Base-by-base conservation (phyloP, 257 asterid genomes). In the Ilex asprella region DNA sequence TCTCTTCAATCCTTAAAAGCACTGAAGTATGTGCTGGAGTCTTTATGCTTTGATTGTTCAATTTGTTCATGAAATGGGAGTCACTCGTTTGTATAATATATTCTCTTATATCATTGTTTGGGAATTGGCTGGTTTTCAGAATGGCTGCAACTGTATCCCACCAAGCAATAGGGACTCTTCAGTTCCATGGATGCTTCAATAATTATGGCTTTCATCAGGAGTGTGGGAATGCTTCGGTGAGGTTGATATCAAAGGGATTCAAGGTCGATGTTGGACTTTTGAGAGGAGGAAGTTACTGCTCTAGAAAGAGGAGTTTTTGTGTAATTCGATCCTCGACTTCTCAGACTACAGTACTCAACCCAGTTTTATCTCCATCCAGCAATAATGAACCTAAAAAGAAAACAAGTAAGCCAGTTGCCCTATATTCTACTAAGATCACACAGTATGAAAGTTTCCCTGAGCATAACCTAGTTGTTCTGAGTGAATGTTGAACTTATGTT, bases 141-240 rank as follows among this genome's bases (percentile, higher is more conserved):
- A 91, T 91, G 98, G 86, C 95, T 21, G 73, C 84, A 11, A 60
- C 75, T 3, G 72, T 81, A 31, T 78, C 74, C 73, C 80, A 86
- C 75, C 96, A 81, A 72, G 77, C 84, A 51, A 27, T 81, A 49
- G 83, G 78, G 59, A 60, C 82, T 62, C 81, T 84, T 71, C 86
- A 77, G 30, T 75, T 87, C 55, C 71, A 61, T 47, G 72, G 80
- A 46, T 74, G 50, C 69, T 65, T 74, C 55, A 68, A 68, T 61
- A 67, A 62, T 67, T 70, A 80, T 35, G 72, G 78, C 63, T 67
- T 70, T 61, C 73, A 63, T 61, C 92, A 76, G 55, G 95, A 80
- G 41, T 76, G 63, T 66, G 79, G 86, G n/a, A 72, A 57, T 67
- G 76, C 74, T 76, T 74, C 96, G 0, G 65, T 84, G 63, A 77